A percentile compares a stretch with the other conserved stretches of the same genome.
phyloP scores from a whole-genome alignment of 2,329 filamentous ascomycete genomes.

The Penicillium sp. region DNA sequence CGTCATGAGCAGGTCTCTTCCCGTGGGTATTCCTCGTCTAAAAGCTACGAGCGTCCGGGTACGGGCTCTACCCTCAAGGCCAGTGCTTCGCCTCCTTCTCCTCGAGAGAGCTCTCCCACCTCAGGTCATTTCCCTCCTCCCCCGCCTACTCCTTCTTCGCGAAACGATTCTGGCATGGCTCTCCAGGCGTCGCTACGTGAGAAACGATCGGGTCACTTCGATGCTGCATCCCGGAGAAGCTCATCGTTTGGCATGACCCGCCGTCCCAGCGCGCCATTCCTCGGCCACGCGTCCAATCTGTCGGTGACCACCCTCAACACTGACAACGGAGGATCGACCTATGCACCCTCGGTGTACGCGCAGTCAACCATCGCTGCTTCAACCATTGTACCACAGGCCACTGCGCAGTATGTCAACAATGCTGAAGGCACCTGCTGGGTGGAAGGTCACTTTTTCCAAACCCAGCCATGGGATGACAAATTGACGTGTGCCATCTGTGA shows the following conservation, averaged over 20 bases:
- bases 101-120: slow-evolving; percentile 69
- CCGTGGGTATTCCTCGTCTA: slow-evolving; percentile 44
- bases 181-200: slow-evolving; percentile 84
- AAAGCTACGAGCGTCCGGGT: slow-evolving; percentile 68
- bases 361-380: slow-evolving; percentile 56
- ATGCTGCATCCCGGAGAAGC: slow-evolving; percentile 78
- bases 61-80: slow-evolving; percentile 65
- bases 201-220: slow-evolving; percentile 93
- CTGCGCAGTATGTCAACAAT: slow-evolving; percentile 44
- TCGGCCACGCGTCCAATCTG: slow-evolving; percentile 59
- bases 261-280: slow-evolving; percentile 72
- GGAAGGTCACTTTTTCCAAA: slow-evolving; percentile 55
- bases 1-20: slow-evolving; percentile 63
- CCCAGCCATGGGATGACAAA: slow-evolving; percentile 49
- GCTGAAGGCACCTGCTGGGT: slow-evolving; percentile 49
- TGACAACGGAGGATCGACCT: slow-evolving; percentile 47
- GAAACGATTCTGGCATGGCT: slow-evolving; percentile 89
- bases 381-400: slow-evolving; percentile 53
- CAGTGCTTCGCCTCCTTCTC: slow-evolving; percentile 59
- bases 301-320: slow-evolving; percentile 52
- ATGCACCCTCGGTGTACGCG: slow-evolving; percentile 55
- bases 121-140: slow-evolving; percentile 77
- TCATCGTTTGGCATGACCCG: slow-evolving; percentile 84
- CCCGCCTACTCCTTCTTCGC: slow-evolving; percentile 77
- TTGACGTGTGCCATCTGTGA: slow-evolving; percentile 54